Percentiles rank a stretch among this genome's conserved stretches.
These are phyloP conservation scores for Afroboletus lepidellus DNA, from an alignment of 1,284 basidiomycete genomes.

Conservation along the genomic window DNA sequence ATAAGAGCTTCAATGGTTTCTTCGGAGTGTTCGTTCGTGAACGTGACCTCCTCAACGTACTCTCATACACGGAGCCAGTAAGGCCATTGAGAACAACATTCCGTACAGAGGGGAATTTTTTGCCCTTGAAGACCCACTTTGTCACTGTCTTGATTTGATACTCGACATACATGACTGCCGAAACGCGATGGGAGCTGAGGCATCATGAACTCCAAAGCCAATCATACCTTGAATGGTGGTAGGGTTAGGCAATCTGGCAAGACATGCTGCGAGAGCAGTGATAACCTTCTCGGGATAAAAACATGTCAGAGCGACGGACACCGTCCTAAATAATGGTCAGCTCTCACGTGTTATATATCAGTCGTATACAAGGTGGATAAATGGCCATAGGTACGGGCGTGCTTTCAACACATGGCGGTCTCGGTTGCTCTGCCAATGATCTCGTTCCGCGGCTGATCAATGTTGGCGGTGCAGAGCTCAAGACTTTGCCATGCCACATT, in stretches of 20 bases:
- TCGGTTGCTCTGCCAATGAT: not conserved
- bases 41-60: slow-evolving; percentile 21
- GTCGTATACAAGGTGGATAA: slow-evolving; percentile 11
- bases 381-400: slow-evolving; percentile 4
- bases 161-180: slow-evolving; percentile 4
- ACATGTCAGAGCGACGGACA: slow-evolving; percentile 23
- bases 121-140: slow-evolving; percentile 27
- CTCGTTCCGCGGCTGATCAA: not conserved
- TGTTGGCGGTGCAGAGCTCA: slow-evolving; percentile 6
- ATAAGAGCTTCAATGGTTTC: not conserved
- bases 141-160: slow-evolving; percentile 26
- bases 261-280: slow-evolving; percentile 31
- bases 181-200: not conserved
- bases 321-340: slow-evolving; percentile 20
- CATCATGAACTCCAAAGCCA: not conserved
- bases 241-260: slow-evolving; percentile 35
- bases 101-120: slow-evolving; percentile 29
- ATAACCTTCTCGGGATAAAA: slow-evolving; percentile 18
- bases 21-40: slow-evolving; percentile 2
- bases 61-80: slow-evolving; percentile 32
- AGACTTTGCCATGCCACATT: slow-evolving; percentile 16
- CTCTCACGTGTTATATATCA: no score
- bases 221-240: slow-evolving; percentile 29
- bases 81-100: slow-evolving; percentile 29
- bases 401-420: not conserved